phyloP scores from a whole-genome alignment of 768 basidiomycete species.

The Leccinum sublutescens region DNA sequence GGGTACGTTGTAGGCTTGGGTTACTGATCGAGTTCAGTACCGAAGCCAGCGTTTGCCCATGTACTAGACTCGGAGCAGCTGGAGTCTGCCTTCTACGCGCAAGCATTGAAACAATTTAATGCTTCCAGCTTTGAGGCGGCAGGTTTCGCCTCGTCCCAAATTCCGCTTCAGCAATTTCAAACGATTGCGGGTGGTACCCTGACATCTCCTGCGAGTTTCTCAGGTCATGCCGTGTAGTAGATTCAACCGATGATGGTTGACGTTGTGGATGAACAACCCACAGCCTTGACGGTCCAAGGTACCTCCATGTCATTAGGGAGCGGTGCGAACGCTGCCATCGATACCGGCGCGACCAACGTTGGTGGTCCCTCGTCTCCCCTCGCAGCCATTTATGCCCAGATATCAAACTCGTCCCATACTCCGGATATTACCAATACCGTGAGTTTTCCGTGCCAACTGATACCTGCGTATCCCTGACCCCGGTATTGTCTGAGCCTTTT shows the following conservation, averaged over 20 bases:
- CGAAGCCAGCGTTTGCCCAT: too few relatives aligned
- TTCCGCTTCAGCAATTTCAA: too few relatives aligned
- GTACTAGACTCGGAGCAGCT: too few relatives aligned
- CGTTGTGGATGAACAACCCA: not conserved
- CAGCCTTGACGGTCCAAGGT: slow-evolving; percentile 40
- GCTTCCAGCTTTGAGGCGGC: too few relatives aligned
- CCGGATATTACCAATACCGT: slow-evolving; percentile 52
- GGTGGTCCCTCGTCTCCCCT: slow-evolving; percentile 46
- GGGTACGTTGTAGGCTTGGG: too few relatives aligned
- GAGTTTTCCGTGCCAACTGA: slow-evolving; percentile 2
- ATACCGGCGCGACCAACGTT: slow-evolving; percentile 62
- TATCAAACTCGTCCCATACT: slow-evolving; percentile 39
- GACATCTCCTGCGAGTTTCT: slow-evolving; percentile 33
- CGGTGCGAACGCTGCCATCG: slow-evolving; percentile 46
- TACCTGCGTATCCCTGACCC: not conserved
- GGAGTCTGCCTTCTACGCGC: too few relatives aligned
- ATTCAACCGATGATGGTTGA: not conserved
- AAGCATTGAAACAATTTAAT: too few relatives aligned
- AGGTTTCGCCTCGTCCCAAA: too few relatives aligned
- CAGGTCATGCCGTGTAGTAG: too few relatives aligned
- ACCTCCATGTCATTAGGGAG: slow-evolving; percentile 18
- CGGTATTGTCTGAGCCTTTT: not conserved
- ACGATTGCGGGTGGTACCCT: slow-evolving; percentile 24
- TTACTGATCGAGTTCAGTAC: too few relatives aligned
- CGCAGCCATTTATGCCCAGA: slow-evolving; percentile 43